A percentile compares a stretch with the other conserved stretches of the same genome.
Conservation (phyloP, 805 yeast genomes). For the Spathaspora boniae region DNA sequence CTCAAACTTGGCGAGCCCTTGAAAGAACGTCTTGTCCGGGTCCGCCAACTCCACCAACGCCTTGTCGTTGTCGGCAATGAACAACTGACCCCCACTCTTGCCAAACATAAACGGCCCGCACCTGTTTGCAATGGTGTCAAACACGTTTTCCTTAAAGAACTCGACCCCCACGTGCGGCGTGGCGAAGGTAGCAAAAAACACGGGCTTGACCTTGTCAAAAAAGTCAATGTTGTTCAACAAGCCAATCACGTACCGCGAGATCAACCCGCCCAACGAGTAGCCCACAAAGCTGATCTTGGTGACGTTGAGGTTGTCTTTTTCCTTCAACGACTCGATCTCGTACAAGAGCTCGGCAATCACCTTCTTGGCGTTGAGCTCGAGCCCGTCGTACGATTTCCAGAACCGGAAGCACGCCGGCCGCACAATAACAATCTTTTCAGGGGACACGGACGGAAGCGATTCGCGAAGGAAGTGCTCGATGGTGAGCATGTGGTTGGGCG, state of each 20-base stretch:
- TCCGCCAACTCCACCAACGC: conserved; percentile 53
- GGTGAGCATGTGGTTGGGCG: conserved; percentile 38
- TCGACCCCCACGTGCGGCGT: conserved; percentile 44
- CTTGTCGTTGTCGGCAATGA: conserved; percentile 36
- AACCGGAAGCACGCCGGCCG: conserved; percentile 39
- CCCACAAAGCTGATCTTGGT: conserved; percentile 77
- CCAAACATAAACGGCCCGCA: conserved; percentile 37
- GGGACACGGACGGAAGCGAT: conserved; percentile 18
- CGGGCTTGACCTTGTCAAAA: conserved; percentile 33
- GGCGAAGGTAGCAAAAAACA: conserved; percentile 40
- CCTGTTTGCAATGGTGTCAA: conserved; percentile 30
- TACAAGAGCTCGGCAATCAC: conserved; percentile 36
- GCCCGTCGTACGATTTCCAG: conserved; percentile 45
- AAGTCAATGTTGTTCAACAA: conserved; percentile 29
- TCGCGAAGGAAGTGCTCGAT: conserved; percentile 30
- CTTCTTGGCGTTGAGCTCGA: conserved; percentile 31
- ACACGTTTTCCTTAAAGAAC: conserved; percentile 29
- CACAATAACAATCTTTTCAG: conserved; percentile 30
- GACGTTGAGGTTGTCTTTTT: conserved; percentile 35
- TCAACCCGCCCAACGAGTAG: conserved; percentile 85
- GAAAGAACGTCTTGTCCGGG: conserved; percentile 45
- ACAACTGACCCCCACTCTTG: conserved; percentile 32
- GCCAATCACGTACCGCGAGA: conserved; percentile 80
- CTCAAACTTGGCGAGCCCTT: conserved; percentile 57
- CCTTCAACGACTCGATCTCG: conserved; percentile 37